Percentiles rank a stretch among this genome's conserved stretches.
phyloP scores from a whole-genome alignment of 83 land plant species.

The Picea abies region DNA sequence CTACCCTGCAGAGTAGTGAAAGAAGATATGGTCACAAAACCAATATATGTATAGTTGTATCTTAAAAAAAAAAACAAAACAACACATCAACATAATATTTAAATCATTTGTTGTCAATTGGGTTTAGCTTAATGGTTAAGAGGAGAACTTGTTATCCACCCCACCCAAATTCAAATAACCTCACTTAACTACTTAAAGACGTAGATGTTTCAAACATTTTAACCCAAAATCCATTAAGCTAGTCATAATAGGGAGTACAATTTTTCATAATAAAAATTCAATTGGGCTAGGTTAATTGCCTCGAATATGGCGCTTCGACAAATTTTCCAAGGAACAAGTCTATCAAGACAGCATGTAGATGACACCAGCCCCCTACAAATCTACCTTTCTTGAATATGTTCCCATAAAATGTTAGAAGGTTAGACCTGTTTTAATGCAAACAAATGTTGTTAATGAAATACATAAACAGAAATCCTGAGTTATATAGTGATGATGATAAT shows the following conservation, averaged over 20 bases:
- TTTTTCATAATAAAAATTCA: conserved; percentile 43
- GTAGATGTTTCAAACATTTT: no score
- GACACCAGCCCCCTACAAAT: conserved; percentile 77
- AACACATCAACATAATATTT: neutral
- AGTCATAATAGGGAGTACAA: conserved; percentile 58
- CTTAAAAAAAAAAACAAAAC: neutral
- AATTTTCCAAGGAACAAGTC: conserved; percentile 46
- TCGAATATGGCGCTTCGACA: conserved; percentile 51
- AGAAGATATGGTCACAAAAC: neutral
- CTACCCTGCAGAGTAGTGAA: conserved; percentile 36
- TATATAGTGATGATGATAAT: neutral
- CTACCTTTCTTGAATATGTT: conserved; percentile 62
- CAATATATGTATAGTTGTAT: neutral
- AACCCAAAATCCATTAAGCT: conserved; percentile 17
- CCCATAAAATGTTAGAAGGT: conserved; percentile 55
- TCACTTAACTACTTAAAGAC: neutral
- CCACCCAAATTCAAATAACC: no score
- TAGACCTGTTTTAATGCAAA: conserved; percentile 44
- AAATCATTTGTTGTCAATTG: conserved; percentile 37
- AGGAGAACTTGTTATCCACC: no score
- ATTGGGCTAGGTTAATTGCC: conserved; percentile 48
- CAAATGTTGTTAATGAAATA: neutral
- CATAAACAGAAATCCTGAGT: neutral
- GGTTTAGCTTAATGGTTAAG: no score
- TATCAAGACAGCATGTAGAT: conserved; percentile 56